Evolutionary conservation across 345 rosid genomes (phyloP).

Genomic region (Syzygium aqueum): DNA sequence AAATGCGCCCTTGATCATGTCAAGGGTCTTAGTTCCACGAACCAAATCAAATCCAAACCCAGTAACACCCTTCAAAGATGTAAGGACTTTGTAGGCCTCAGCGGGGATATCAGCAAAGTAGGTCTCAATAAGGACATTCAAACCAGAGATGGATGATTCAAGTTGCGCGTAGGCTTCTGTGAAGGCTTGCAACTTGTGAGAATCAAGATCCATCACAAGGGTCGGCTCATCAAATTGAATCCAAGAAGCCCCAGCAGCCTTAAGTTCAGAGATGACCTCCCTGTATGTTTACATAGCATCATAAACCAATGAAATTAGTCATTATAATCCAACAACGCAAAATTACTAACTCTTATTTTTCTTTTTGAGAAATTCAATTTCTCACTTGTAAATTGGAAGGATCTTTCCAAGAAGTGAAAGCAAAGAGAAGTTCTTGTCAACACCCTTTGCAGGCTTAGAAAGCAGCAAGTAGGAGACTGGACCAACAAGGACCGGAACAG

Average conservation of each 20-base stretch:
- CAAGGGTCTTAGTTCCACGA: conserved; percentile 80
- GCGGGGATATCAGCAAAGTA: conserved; percentile 92
- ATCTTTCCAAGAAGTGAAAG: conserved; percentile 85
- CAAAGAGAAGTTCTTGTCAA: conserved; percentile 68
- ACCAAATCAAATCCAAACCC: conserved; percentile 83
- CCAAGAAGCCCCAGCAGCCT: conserved; percentile 93
- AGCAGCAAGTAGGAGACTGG: conserved; percentile 94
- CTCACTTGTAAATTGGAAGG: conserved; percentile 89
- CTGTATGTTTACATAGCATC: conserved; percentile 16
- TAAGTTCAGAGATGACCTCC: conserved; percentile 86
- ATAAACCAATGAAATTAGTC: conserved; percentile 7
- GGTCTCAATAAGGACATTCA: conserved; percentile 80
- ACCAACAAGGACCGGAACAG: conserved; percentile 85
- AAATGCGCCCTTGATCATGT: conserved; percentile 69
- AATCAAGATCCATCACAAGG: conserved; percentile 85
- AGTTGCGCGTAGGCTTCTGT: conserved; percentile 68
- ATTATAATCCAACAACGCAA: neutral
- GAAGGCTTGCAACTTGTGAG: conserved; percentile 72
- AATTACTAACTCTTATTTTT: neutral
- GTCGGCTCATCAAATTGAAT: conserved; percentile 95
- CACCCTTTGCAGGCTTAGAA: conserved; percentile 92
- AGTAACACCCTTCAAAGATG: conserved; percentile 78
- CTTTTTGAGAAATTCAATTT: neutral
- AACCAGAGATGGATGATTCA: conserved; percentile 73
- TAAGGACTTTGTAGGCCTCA: conserved; percentile 70